Base-by-base conservation (phyloP, 371 early-diverging fungal genomes). In the Rhizomucor miehei region DNA sequence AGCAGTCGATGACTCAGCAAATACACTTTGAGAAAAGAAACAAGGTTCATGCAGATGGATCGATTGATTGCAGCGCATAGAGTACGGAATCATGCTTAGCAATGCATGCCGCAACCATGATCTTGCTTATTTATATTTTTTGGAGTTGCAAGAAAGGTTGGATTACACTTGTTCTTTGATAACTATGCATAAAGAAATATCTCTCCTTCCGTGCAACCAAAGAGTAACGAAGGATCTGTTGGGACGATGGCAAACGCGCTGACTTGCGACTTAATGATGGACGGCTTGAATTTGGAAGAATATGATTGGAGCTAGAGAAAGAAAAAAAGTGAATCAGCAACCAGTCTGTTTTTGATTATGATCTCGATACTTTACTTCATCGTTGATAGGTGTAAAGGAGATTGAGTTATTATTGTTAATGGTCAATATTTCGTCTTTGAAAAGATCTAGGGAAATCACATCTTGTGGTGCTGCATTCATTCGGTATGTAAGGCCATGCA, bases 161-260 rank as follows among this genome's bases (percentile, higher is more conserved):
- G 29, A 8, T 29, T 29, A 29, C 29, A 29, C n/a, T n/a, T 29
- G 29, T 8, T 29, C 8, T 29, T 8, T 5, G 8, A 4, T 25
- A 20, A 3, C 48, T 63, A 85, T 10, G 86, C 82, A 59, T 82
- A 83, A 45, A 85, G 59, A 53, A 81, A 83, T 48, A 85, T 70
- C 50, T 84, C 82, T 23, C 86, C 86, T 58, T 86, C 86, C 40
- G 71, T 65, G 50, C 83, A 82, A 16, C 86, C 86, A 57, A 86
- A 70, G 14, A 86, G 51, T 9, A 86, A 50, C 11, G 84, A 59
- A 57, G 84, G 84, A 60, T 86, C 84, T 11, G 82, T 77, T 3
- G 82, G 82, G 13, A 86, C 59, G 48, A 82, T 77, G 14, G 73
- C 73, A 57, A 84, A 79, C 6, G 77, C 72, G 14, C 82, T 81